Base-by-base conservation (phyloP, 2,329 filamentous ascomycete genomes). In the Emergomyces orientalis region DNA sequence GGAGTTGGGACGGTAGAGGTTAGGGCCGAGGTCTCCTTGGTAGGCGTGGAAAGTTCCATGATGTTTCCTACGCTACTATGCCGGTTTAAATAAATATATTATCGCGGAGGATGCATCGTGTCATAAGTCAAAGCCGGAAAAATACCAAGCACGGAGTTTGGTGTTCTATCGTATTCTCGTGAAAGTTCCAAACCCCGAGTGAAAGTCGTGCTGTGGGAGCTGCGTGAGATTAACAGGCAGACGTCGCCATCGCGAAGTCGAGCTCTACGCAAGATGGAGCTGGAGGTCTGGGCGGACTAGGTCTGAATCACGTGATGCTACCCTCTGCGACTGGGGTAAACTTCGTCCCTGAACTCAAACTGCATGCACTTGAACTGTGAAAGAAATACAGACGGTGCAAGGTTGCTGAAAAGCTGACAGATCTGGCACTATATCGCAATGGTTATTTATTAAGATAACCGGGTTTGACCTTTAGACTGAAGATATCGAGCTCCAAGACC, bases 1-100 rank as follows among this genome's bases (percentile, higher is more conserved):
- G 77, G 72, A 60, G 75, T 69, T 22, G 67, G 64, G 54, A 63
- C 70, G 64, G 69, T 67, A 51, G 63, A 66, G 61, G 64, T 59
- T 55, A 69, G 64, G 57, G 65, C 62, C 62, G 69, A 30, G n/a
- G 25, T 41, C 41, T 34, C 68, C 49, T 71, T 65, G 37, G 64
- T 65, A 49, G 66, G 63, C 51, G 37, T 17, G 7, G 34, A n/a
- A 14, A 41, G 54, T 13, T 27, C 54, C 54, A 57, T 57, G 34
- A 41, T 22, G 34, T 41, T 14, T 39, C 11, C 32, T 22, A 55
- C 34, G 34, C n/a, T 11, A 25, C 54, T 17, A 57, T 56, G 22
- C 7, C 19, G 19, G n/a, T 2, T n/a, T 37, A 37, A 0, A 37
- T 25, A 7, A 32, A 7, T 32, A 32, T 4, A 25, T 30, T 41